These are phyloP conservation scores for Cicer yamashitae DNA, from an alignment of 306 rosid genomes.

Conservation along the genomic window DNA sequence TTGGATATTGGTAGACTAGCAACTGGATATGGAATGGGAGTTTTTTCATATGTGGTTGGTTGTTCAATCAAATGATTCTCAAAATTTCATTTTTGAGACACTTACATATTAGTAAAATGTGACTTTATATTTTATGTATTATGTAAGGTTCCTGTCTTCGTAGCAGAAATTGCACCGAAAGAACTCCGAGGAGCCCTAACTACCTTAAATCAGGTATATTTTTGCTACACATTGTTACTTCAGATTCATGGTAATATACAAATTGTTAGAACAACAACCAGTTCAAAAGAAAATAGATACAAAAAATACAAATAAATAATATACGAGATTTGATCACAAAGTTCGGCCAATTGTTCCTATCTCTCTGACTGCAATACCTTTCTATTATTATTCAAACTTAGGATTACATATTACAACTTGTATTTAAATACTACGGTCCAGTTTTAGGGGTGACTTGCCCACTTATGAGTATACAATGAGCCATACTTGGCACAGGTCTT, in stretches of 20 bases:
- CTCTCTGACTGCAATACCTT: no score
- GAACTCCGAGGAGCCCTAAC: constrained; percentile 83
- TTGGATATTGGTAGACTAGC: constrained; percentile 89
- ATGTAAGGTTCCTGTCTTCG: constrained; percentile 79
- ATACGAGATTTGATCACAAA: no score
- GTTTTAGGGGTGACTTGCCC: no score
- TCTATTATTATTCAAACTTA: no score
- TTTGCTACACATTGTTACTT: background rate
- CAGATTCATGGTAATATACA: background rate
- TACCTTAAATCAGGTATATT: constrained; percentile 79
- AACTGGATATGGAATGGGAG: constrained; percentile 99
- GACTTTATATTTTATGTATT: constrained; percentile 36
- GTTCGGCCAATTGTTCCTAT: no score
- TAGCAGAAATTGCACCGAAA: constrained; percentile 95
- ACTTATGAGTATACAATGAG: no score
- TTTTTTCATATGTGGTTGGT: constrained; percentile 83
- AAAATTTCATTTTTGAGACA: constrained; percentile 13
- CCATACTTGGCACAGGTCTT: no score
- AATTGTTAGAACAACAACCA: no score
- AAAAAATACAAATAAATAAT: no score
- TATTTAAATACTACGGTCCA: no score
- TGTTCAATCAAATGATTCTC: constrained; percentile 27
- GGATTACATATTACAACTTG: no score
- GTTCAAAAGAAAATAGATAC: no score
- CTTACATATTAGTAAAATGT: constrained; percentile 13